A percentile compares a stretch with the other conserved stretches of the same genome.
phyloP scores from a whole-genome alignment of 2,329 filamentous ascomycete genomes.

The Penicillium glabrum region DNA sequence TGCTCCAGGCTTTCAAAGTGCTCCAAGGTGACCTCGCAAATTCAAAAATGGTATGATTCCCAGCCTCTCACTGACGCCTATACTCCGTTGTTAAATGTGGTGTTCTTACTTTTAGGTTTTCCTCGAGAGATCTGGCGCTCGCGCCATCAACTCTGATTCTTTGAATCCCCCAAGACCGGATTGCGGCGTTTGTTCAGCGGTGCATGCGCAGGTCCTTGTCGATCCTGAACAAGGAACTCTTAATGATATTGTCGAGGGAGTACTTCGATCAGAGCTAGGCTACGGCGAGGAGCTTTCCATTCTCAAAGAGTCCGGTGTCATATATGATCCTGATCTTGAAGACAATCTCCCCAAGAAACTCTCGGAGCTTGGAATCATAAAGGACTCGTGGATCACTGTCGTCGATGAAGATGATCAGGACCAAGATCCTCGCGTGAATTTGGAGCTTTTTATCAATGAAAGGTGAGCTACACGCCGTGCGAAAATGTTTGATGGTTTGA shows the following conservation, averaged over 20 bases:
- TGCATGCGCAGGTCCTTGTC: constrained; percentile 65
- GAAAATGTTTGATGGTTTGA: neutral
- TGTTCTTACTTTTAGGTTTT: constrained; percentile 59
- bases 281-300: constrained; percentile 82
- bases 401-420: constrained; percentile 77
- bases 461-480: constrained; percentile 22
- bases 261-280: constrained; percentile 68
- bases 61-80: neutral
- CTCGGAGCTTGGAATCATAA: constrained; percentile 70
- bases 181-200: constrained; percentile 80
- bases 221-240: constrained; percentile 73
- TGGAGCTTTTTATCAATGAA: constrained; percentile 61
- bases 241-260: constrained; percentile 72
- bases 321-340: constrained; percentile 87
- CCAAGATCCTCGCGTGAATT: constrained; percentile 67
- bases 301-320: constrained; percentile 69
- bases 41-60: constrained; percentile 65
- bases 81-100: neutral
- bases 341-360: constrained; percentile 82
- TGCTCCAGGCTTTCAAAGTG: constrained; percentile 90
- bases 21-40: constrained; percentile 69
- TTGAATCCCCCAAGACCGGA: constrained; percentile 69
- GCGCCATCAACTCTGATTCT: constrained; percentile 57
- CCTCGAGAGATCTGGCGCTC: constrained; percentile 65
- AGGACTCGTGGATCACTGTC: constrained; percentile 76